Evolutionary conservation across 768 basidiomycete species (phyloP).

Genomic region (Hypholoma fasciculare): DNA sequence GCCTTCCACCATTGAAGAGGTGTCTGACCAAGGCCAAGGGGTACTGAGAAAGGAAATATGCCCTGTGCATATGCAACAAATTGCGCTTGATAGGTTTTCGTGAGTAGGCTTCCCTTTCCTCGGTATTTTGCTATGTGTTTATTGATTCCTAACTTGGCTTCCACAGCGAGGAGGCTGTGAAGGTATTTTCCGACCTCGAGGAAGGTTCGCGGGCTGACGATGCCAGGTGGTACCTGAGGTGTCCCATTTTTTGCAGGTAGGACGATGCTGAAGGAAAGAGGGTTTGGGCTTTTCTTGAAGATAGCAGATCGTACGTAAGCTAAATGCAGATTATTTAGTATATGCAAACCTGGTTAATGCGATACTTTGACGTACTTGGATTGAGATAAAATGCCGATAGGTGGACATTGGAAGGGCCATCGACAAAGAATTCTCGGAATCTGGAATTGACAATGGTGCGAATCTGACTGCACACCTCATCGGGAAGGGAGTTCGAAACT

Average conservation of each 20-base stretch:
- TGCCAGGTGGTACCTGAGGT: conserved; percentile 20
- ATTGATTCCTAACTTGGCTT: conserved; percentile 21
- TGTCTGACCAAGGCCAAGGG: conserved; percentile 17
- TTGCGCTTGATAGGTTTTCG: conserved; percentile 20
- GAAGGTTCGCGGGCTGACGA: conserved; percentile 23
- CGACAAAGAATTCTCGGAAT: conserved; percentile 29
- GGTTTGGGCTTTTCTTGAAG: conserved; percentile 24
- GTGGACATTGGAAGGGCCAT: conserved; percentile 28
- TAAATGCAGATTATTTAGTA: not conserved
- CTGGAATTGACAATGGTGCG: conserved; percentile 26
- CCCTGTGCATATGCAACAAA: conserved; percentile 27
- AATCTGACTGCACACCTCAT: conserved; percentile 22
- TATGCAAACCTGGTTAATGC: not conserved
- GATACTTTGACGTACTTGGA: conserved; percentile 21
- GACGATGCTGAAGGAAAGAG: conserved; percentile 21
- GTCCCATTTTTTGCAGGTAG: conserved; percentile 15
- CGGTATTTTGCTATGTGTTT: conserved; percentile 13
- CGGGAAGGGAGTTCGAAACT: conserved; percentile 12
- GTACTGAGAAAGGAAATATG: conserved; percentile 21
- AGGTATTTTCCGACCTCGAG: conserved; percentile 22
- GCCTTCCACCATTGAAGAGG: conserved; percentile 23
- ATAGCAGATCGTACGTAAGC: conserved; percentile 23
- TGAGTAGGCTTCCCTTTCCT: conserved; percentile 17
- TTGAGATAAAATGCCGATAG: conserved; percentile 31
- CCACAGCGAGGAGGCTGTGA: conserved; percentile 12